Percentiles rank a stretch among this genome's conserved stretches.
Evolutionary conservation across 192 early-diverging fungal species (phyloP).

Genomic region (Coemansia sp.): DNA sequence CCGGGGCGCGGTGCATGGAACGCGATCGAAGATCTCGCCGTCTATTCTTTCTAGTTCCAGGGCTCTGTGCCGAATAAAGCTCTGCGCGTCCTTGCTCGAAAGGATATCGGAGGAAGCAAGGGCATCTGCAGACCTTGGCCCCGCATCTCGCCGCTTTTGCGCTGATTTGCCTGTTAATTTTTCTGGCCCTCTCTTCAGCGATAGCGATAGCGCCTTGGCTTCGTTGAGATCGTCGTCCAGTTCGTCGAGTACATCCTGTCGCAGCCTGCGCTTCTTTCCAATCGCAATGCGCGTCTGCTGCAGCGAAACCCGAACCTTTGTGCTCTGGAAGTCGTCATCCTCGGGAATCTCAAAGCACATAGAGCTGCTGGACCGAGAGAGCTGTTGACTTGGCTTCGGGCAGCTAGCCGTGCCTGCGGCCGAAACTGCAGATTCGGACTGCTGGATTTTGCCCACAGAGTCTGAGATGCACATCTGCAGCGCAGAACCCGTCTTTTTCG

Average conservation of each 20-base stretch:
- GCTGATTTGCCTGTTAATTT: neutral
- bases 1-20: neutral
- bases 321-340: constrained; percentile 39
- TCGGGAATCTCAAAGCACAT: constrained; percentile 22
- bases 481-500: neutral
- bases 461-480: neutral
- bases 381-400: neutral
- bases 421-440: neutral
- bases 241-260: constrained; percentile 33
- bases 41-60: constrained; percentile 35
- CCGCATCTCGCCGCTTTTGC: constrained; percentile 13
- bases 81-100: constrained; percentile 37
- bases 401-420: neutral
- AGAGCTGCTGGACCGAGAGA: constrained; percentile 7
- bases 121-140: neutral
- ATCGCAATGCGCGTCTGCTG: constrained; percentile 27
- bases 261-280: constrained; percentile 10
- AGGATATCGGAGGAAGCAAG: constrained; percentile 32
- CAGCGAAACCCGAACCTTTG: constrained; percentile 13
- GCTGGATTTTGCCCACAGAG: neutral
- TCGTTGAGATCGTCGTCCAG: constrained; percentile 41
- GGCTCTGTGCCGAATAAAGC: constrained; percentile 35
- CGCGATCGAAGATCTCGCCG: neutral
- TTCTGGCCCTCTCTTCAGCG: constrained; percentile 20
- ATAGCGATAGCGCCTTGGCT: constrained; percentile 44